Conservation (phyloP, 2,329 filamentous ascomycete genomes). For the Alternaria longipes region DNA sequence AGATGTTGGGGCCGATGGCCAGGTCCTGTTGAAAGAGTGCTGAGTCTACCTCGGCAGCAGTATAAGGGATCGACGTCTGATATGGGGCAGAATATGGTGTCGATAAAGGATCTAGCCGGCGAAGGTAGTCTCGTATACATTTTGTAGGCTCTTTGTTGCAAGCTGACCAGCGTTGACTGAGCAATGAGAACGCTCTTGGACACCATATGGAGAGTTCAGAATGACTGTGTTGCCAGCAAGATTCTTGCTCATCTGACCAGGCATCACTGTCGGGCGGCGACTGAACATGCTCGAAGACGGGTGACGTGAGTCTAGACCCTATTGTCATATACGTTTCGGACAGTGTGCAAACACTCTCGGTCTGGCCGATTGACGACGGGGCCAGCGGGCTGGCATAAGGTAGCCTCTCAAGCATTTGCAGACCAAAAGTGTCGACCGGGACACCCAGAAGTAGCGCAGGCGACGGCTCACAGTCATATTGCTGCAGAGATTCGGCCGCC, state of each 20-base stretch:
- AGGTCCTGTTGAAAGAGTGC: background rate
- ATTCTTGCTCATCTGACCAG: slow-evolving; percentile 1
- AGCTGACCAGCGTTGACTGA: background rate
- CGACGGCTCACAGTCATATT: slow-evolving; percentile 7
- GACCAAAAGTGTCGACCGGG: slow-evolving; percentile 17
- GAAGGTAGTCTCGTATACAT: background rate
- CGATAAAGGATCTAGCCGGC: background rate
- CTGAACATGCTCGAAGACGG: background rate
- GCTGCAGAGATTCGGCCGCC: background rate
- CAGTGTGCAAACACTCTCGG: slow-evolving; percentile 24
- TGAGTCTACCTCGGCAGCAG: background rate
- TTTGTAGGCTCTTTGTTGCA: slow-evolving; percentile 1
- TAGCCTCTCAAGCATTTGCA: slow-evolving; percentile 24
- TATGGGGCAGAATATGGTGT: background rate
- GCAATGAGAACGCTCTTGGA: slow-evolving; percentile 3
- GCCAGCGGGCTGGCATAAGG: slow-evolving; percentile 23
- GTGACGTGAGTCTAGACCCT: background rate
- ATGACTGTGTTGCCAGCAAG: slow-evolving; percentile 9
- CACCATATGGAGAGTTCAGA: slow-evolving; percentile 5
- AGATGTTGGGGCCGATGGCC: background rate
- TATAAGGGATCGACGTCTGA: background rate
- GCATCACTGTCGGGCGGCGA: background rate
- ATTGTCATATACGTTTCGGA: slow-evolving; percentile 6
- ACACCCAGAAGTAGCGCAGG: slow-evolving; percentile 8
- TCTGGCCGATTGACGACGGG: slow-evolving; percentile 22